These are phyloP conservation scores for Eimeria sp. DNA, from an alignment of 169 alveolate species.

Conservation along the genomic window DNA sequence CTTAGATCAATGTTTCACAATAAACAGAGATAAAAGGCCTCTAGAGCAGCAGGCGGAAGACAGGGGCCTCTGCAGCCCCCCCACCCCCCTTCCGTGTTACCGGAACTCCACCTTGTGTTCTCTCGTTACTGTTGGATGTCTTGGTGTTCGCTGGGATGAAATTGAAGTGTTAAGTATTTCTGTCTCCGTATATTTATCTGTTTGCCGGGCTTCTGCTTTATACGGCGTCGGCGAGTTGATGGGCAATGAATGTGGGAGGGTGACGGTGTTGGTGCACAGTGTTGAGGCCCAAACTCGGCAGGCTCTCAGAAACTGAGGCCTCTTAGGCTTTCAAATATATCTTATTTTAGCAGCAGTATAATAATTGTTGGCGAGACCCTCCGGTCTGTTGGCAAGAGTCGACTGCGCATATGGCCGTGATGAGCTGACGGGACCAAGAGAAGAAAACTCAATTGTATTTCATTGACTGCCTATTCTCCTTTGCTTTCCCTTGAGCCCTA, in stretches of 20 bases:
- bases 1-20: neutral
- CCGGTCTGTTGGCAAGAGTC: neutral
- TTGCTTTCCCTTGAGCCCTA: neutral
- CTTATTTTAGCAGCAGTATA: neutral
- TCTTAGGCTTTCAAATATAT: neutral
- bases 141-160: neutral
- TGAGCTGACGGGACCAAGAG: neutral
- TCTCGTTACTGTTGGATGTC: neutral
- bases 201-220: neutral
- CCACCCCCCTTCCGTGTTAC: neutral
- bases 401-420: neutral
- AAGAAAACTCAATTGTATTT: neutral
- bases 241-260: slow-evolving; percentile 14
- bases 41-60: neutral
- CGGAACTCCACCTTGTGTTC: neutral
- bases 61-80: slow-evolving; percentile 22
- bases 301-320: neutral
- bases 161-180: neutral
- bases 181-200: neutral
- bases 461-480: neutral
- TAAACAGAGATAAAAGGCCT: neutral
- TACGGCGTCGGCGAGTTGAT: neutral
- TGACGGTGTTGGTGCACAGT: slow-evolving; percentile 18
- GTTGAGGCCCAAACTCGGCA: neutral
- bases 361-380: neutral